phyloP scores from a whole-genome alignment of 2,329 filamentous ascomycete species.

The Penicillium fuscoglaucum region DNA sequence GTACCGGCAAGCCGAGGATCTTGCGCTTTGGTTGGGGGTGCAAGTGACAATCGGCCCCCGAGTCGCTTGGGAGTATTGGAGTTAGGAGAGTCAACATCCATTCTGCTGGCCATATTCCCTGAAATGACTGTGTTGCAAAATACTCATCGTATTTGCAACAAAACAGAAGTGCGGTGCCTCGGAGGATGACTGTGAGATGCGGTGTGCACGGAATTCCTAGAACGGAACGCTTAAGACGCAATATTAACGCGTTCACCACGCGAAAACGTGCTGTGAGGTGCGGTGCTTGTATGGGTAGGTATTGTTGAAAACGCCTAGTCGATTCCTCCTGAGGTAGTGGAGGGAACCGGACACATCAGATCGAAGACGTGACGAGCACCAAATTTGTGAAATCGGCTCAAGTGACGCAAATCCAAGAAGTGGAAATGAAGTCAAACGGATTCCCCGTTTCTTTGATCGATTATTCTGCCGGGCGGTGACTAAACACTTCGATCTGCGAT shows the following conservation, averaged over 20 bases:
- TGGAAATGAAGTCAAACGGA: background rate
- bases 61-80: background rate
- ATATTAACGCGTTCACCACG: background rate
- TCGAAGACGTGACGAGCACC: background rate
- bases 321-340: background rate
- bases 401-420: background rate
- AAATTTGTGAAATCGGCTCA: background rate
- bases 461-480: constrained; percentile 34
- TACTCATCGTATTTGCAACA: constrained; percentile 9
- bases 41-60: background rate
- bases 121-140: background rate
- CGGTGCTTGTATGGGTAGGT: background rate
- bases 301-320: background rate
- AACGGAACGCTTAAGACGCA: too few relatives aligned
- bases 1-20: constrained; percentile 8
- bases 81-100: constrained; percentile 10
- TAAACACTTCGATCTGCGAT: constrained; percentile 9
- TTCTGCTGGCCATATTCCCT: constrained; percentile 12
- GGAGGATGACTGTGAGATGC: background rate
- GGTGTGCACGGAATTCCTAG: background rate
- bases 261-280: background rate
- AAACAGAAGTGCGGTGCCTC: background rate
- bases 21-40: background rate
- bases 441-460: background rate
- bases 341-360: background rate